A percentile compares a stretch with the other conserved stretches of the same genome.
phyloP scores from a whole-genome alignment of 2,329 filamentous ascomycete genomes.

The Drechslerella coelobrocha region DNA sequence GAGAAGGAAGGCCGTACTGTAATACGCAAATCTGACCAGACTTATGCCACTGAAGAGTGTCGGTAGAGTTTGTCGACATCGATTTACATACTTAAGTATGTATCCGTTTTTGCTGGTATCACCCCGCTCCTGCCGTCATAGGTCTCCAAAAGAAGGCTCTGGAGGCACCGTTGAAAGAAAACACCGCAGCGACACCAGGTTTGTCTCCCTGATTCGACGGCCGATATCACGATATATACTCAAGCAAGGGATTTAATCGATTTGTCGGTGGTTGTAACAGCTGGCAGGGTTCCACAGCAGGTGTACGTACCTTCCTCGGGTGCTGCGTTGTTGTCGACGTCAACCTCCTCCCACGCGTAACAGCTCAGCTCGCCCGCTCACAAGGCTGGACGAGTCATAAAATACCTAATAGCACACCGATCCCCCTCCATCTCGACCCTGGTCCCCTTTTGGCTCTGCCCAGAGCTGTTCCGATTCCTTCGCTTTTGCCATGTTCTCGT shows the following conservation, averaged over 20 bases:
- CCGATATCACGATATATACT: too few species aligned
- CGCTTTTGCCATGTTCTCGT: slow-evolving; percentile 46
- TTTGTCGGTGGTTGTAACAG: slow-evolving; percentile 10
- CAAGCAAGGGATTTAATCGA: not conserved
- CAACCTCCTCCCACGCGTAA: not conserved
- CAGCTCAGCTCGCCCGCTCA: not conserved
- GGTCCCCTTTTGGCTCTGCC: slow-evolving; percentile 15
- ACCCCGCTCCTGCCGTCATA: not conserved
- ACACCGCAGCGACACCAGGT: too few species aligned
- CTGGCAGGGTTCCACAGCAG: slow-evolving; percentile 25
- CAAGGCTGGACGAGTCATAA: slow-evolving; percentile 2
- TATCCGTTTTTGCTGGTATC: not conserved
- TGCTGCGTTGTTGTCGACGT: slow-evolving; percentile 5
- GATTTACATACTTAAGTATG: not conserved
- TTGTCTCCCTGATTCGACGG: too few species aligned
- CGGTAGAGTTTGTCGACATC: too few species aligned
- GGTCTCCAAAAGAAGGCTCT: not conserved
- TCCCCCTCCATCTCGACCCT: slow-evolving; percentile 9
- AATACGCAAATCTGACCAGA: too few species aligned
- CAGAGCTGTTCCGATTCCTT: slow-evolving; percentile 1
- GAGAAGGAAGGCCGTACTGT: too few species aligned
- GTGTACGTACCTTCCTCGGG: too few species aligned
- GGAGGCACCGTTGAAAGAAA: too few species aligned
- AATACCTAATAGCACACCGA: not conserved
- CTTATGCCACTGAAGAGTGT: too few species aligned